Conservation (phyloP, 2,329 filamentous ascomycete genomes). For the Sclerotinia nivalis region DNA sequence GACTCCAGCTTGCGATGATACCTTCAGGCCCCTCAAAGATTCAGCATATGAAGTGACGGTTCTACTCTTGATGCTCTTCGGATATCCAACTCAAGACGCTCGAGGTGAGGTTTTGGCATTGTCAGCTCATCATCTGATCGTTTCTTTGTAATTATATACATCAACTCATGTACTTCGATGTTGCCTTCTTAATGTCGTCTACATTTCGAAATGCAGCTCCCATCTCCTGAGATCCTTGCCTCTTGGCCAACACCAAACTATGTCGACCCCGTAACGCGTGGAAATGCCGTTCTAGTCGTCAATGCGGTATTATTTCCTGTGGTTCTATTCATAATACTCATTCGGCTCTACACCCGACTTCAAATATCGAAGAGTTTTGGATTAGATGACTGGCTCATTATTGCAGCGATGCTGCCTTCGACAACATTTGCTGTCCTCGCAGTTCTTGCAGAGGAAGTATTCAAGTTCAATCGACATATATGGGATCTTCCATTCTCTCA, state of each 20-base stretch:
- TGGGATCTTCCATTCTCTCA: constrained; percentile 44
- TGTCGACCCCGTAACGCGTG: constrained; percentile 47
- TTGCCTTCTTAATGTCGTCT: neutral
- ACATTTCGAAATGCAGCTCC: constrained; percentile 17
- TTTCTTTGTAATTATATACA: constrained; percentile 1
- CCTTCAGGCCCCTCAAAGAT: neutral
- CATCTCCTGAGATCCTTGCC: constrained; percentile 12
- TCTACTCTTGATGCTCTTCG: neutral
- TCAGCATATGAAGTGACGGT: neutral
- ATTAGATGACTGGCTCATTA: constrained; percentile 49
- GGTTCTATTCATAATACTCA: constrained; percentile 44
- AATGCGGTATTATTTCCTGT: constrained; percentile 45
- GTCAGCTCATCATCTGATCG: neutral
- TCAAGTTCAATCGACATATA: constrained; percentile 45
- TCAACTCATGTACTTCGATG: neutral
- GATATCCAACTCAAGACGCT: neutral
- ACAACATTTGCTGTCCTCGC: constrained; percentile 43
- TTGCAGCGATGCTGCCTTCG: constrained; percentile 37
- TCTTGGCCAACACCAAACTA: constrained; percentile 48
- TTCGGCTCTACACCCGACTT: constrained; percentile 51
- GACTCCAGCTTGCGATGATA: too few relatives aligned
- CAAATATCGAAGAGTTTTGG: constrained; percentile 49
- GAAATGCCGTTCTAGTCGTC: constrained; percentile 47
- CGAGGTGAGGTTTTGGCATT: neutral
- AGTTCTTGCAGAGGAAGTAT: constrained; percentile 41